Evolutionary conservation across 129 eudicot species (phyloP), one percentile per base, ranked within the genome.

Genomic region (Tagetes patula): DNA sequence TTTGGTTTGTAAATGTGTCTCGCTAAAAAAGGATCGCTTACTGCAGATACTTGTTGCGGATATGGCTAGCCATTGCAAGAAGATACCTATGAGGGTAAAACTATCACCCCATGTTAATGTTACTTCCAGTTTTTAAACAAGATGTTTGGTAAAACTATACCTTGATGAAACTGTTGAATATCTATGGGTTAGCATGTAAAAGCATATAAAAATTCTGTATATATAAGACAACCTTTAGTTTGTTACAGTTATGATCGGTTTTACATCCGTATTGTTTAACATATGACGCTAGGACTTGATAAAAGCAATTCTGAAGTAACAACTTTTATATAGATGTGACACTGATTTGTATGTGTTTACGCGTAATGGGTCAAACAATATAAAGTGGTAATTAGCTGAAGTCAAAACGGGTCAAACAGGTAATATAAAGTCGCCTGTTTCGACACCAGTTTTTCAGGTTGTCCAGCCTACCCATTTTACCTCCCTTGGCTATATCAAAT

Each of bases 1-100:
- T 14, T 45, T 74, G 33, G 33, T 40, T 50, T 32, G n/a, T 43
- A 33, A 41, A 41, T 54, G 40, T 70, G 58, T 8, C 39, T 70
- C 14, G 12, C 36, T 10, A 5, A 48, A 34, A 3, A 7, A 0
- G 67, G 30, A 61, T 20, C 45, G 2, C 46, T 64, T 75, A 53
- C 48, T 8, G 71, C 3, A 0, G n/a, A 52, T 64, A 2, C 3
- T 42, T 78, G 76, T 70, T 71, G 77, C 65, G 65, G 77, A 39
- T 60, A 38, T 11, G 4, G 61, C 50, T 69, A 20, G 96, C 96
- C 31, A 93, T 94, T 47, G 97, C 99, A 43, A 81, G 99, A 85
- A 94, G 86, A 74, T 90, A 94, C 65, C 88, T 94, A 52, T 88
- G 87, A 91, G 38, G 48, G 34, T 9, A 46, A 75, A 74, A 33